Evolutionary conservation across 225 moss, liverwort and hornwort genomes (phyloP), one percentile per base, ranked within the genome.

Genomic region (Antitrichia curtipendula): DNA sequence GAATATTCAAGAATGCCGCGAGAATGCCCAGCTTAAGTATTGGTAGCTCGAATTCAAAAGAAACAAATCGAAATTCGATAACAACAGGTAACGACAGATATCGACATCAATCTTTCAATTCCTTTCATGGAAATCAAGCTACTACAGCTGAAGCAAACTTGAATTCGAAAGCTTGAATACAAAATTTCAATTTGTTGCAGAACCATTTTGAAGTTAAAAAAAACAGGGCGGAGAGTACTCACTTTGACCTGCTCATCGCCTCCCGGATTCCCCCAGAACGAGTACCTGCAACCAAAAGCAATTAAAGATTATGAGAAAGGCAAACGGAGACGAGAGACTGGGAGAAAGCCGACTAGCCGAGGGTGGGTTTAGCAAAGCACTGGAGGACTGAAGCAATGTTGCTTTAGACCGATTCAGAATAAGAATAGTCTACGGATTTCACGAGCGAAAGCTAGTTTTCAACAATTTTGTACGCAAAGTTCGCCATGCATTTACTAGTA

Each of bases 181-280:
- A 23, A 12, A 85, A 20, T 31, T 32, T 31, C 77, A 18, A 64
- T 38, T 38, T 25, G 45, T 49, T 47, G 34, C 32, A 63, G 49
- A 23, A 34, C 5, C 43, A 83, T 34, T 36, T 73, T 34, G 53
- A 52, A 71, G 59, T 54, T 24, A 41, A 43, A 31, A 40, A 52
- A 31, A 40, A 52, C 24, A 28, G 52, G 65, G 25, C 9, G 25
- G 52, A 77, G 17, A 45, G 13, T 52, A 85, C 96, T 89, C 86
- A 95, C 97, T 82, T 92, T 88, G 8, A 85, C 89, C 81, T 97
- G 94, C 80, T 88, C 88, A 90, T 94, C 96, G 41, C 82, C 87
- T 89, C 93, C 94, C 73, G 86, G 47, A 86, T 97, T 97, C 20
- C 96, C 97, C 97, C 97, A 97, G 19, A 96, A 69, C 13, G 93